Percentiles rank a stretch among this genome's conserved stretches.
Evolutionary conservation across 1,139 yeast genomes (phyloP).

Genomic region (Scheffersomyces stambukii): DNA sequence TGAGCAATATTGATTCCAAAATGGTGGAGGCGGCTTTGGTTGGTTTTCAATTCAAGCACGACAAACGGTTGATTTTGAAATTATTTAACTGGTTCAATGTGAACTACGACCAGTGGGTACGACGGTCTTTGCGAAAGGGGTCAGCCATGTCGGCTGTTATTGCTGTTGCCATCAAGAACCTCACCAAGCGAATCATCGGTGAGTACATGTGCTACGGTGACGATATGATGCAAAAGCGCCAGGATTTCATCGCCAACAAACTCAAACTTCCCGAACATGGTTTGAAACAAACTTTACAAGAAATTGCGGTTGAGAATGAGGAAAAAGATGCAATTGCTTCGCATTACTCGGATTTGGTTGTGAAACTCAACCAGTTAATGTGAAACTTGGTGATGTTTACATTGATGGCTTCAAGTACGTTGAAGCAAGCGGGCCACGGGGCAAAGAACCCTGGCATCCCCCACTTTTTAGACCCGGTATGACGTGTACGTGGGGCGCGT

Average conservation of each 20-base stretch:
- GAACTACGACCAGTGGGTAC: slow-evolving; percentile 49
- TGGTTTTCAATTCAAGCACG: slow-evolving; percentile 31
- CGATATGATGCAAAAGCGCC: slow-evolving; percentile 13
- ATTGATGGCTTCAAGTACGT: too few species aligned
- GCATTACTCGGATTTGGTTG: slow-evolving; percentile 6
- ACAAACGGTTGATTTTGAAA: slow-evolving; percentile 14
- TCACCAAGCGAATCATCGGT: slow-evolving; percentile 37
- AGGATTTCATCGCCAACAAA: slow-evolving; percentile 29
- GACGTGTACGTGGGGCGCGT: too few species aligned
- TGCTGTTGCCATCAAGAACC: too few species aligned
- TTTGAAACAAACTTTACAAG: slow-evolving; percentile 20
- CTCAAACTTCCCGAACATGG: slow-evolving; percentile 32
- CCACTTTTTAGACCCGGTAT: too few species aligned
- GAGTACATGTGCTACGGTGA: slow-evolving; percentile 36
- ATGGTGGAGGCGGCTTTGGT: slow-evolving; percentile 52
- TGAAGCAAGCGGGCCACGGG: too few species aligned
- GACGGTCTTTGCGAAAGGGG: slow-evolving; percentile 40
- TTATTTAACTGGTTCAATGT: slow-evolving; percentile 55
- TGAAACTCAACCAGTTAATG: not conserved
- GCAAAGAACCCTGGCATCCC: too few species aligned
- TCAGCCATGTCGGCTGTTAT: too few species aligned
- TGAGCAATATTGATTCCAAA: slow-evolving; percentile 50
- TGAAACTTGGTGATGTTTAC: too few species aligned
- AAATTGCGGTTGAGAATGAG: slow-evolving; percentile 16
- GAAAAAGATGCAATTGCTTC: slow-evolving; percentile 12